Evolutionary conservation across 2,329 filamentous ascomycete genomes (phyloP).

Genomic region (Fusarium metavorans): DNA sequence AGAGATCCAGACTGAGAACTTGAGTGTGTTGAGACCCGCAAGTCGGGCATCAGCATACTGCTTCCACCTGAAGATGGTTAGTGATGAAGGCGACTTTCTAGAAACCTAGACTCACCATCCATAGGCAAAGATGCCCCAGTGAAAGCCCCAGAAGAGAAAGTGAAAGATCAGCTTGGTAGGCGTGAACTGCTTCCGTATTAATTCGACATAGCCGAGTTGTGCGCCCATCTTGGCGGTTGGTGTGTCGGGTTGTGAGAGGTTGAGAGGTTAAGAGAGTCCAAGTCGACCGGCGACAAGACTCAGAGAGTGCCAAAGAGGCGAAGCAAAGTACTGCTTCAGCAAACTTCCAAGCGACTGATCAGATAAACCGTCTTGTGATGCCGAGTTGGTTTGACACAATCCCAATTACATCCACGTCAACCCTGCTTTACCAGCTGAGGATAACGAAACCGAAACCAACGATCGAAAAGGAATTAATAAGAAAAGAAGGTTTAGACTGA

Average conservation of each 20-base stretch:
- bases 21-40: slow-evolving; percentile 81
- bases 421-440: slow-evolving; percentile 4
- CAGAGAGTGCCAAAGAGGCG: slow-evolving; percentile 4
- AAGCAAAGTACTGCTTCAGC: background rate
- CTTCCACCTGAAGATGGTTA: slow-evolving; percentile 72
- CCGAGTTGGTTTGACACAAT: background rate
- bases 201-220: slow-evolving; percentile 56
- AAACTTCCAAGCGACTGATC: background rate
- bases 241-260: slow-evolving; percentile 10
- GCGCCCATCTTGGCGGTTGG: slow-evolving; percentile 50
- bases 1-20: slow-evolving; percentile 95
- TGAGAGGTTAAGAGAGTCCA: slow-evolving; percentile 14
- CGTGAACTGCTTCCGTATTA: slow-evolving; percentile 75
- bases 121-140: slow-evolving; percentile 82
- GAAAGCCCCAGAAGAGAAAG: slow-evolving; percentile 82
- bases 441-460: slow-evolving; percentile 15
- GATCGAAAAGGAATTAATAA: slow-evolving; percentile 34
- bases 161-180: slow-evolving; percentile 82
- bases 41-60: slow-evolving; percentile 77
- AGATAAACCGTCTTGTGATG: background rate
- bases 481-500: slow-evolving; percentile 63
- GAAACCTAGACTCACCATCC: slow-evolving; percentile 77
- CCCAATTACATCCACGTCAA: slow-evolving; percentile 1
- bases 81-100: background rate
- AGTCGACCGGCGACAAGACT: slow-evolving; percentile 40